Evolutionary conservation across 75 land plant genomes (phyloP).

Genomic region (Picea sitchensis): DNA sequence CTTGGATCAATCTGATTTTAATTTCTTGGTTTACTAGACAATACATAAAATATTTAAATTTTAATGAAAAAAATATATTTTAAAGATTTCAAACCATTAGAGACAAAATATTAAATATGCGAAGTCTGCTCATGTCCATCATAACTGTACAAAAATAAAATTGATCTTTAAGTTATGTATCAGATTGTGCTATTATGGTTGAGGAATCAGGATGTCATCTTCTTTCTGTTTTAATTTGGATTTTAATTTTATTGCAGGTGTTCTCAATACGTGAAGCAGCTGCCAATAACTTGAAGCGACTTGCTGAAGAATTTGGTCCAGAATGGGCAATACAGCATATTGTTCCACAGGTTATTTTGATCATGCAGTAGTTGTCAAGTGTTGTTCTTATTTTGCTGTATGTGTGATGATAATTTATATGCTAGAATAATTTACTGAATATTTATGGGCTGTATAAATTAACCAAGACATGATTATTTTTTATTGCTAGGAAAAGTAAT

Average conservation of each 20-base stretch:
- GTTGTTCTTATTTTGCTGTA: background rate
- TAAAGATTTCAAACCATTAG: no score
- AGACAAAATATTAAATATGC: no score
- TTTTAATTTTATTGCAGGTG: constrained; percentile 47
- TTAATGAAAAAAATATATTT: no score
- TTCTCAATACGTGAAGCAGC: constrained; percentile 98
- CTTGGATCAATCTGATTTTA: no score
- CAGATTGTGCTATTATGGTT: background rate
- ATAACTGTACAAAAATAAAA: background rate
- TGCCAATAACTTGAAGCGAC: constrained; percentile 94
- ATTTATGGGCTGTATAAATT: background rate
- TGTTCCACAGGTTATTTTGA: constrained; percentile 74
- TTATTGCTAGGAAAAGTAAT: no score
- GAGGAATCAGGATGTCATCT: background rate
- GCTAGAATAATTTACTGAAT: background rate
- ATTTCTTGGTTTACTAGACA: no score
- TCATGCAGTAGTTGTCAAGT: background rate
- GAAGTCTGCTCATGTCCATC: background rate
- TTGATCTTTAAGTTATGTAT: background rate
- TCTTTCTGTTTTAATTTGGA: background rate
- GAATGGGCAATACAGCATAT: constrained; percentile 99
- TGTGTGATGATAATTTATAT: background rate
- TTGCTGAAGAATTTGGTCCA: constrained; percentile 98
- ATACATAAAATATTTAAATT: no score
- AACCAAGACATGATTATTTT: background rate